Percentiles rank a stretch among this genome's conserved stretches.
Evolutionary conservation across 176 grass and related monocot species (phyloP).

Genomic region (Bonia amplexicaulis): DNA sequence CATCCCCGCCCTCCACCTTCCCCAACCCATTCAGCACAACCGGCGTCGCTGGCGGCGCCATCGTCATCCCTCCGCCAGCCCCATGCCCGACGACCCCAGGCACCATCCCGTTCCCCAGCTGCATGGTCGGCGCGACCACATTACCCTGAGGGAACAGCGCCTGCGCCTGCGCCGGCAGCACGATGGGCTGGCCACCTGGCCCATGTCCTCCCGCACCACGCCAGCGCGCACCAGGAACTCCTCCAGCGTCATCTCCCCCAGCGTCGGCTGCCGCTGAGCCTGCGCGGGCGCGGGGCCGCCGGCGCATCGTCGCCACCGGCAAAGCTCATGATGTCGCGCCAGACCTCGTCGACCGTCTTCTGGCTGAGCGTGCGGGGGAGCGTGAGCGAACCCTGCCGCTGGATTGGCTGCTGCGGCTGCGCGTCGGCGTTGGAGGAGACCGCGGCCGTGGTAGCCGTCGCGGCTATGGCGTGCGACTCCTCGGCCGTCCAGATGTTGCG

Average conservation of each 20-base stretch:
- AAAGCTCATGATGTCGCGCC: constrained; percentile 53
- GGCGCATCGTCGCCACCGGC: background rate
- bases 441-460: background rate
- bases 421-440: background rate
- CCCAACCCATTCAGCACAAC: constrained; percentile 48
- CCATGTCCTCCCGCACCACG: constrained; percentile 60
- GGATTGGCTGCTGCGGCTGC: constrained; percentile 35
- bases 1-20: constrained; percentile 48
- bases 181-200: constrained; percentile 26
- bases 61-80: constrained; percentile 21
- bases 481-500: constrained; percentile 87
- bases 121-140: constrained; percentile 23
- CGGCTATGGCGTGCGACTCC: constrained; percentile 62
- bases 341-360: constrained; percentile 89
- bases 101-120: constrained; percentile 31
- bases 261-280: constrained; percentile 46
- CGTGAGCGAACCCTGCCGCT: constrained; percentile 67
- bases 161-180: constrained; percentile 30
- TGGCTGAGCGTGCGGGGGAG: constrained; percentile 76
- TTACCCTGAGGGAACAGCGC: constrained; percentile 45
- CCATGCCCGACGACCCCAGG: constrained; percentile 26
- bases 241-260: constrained; percentile 91
- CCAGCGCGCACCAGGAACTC: constrained; percentile 86
- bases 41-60: constrained; percentile 40
- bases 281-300: background rate